Evolutionary conservation across 371 early-diverging fungal genomes (phyloP), one percentile per base, ranked within the genome.

Genomic region (Paraphysoderma sedebokerense): DNA sequence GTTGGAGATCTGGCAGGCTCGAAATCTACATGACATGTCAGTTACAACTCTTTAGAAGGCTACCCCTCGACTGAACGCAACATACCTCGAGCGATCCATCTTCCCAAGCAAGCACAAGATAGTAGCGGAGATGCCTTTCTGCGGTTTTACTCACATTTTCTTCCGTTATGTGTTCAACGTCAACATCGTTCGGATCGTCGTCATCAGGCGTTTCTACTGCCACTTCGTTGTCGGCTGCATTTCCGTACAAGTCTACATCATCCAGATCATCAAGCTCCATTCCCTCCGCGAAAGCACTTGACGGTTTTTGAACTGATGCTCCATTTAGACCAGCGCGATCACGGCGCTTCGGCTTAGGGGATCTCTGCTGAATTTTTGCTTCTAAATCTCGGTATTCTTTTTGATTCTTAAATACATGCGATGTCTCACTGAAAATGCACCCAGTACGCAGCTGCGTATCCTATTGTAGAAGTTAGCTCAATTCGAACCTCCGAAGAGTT

Each of bases 1-100:
- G 72, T 46, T 76, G 61, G 39, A 86, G 75, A 28, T 76, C 79
- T 3, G 85, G 84, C 17, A 88, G 60, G 12, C 63, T 68, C 47
- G 72, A 79, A 15, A 87, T 66, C 67, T 81, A 49, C 45, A 38
- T 22, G 11, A 17, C 34, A n/a, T 19, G 13, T 20, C 6, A n/a
- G 30, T 35, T 39, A 12, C 1, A 15, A 58, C 17, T 22, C 1
- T 19, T 44, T 29, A 35, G 11, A 27, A 12, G 24, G 44, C 20
- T 40, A 30, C 5, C 28, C 23, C 35, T 2, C 20, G 11, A 54
- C 19, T 42, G 29, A 31, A 5, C 29, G 13, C 22, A 13, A 49
- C 47, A 9, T 34, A 76, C 76, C 65, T 72, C 73, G 30, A 76
- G 58, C 15, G 62, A 53, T 3, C 79, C 79, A 51, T 74, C 65